These are phyloP conservation scores for Aegilops umbellulata DNA, from an alignment of 176 grass and related monocot genomes.

Conservation along the genomic window DNA sequence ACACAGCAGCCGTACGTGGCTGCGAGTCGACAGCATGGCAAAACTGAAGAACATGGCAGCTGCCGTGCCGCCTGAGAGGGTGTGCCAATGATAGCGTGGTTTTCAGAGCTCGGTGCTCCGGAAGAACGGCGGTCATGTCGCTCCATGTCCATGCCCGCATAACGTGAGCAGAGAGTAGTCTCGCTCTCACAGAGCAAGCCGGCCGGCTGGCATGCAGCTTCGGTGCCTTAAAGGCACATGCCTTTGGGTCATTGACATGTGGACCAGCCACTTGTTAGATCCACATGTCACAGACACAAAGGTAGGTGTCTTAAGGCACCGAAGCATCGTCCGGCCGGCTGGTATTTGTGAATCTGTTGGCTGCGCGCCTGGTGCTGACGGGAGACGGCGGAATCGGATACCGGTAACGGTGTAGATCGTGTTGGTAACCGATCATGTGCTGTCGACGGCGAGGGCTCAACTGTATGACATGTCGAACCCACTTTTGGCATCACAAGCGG, in stretches of 20 bases:
- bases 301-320: no score
- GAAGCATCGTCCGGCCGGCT: no score
- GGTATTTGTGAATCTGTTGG: constrained; percentile 21
- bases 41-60: not conserved
- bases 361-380: not conserved
- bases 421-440: not conserved
- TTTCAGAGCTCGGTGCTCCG: not conserved
- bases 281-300: no score
- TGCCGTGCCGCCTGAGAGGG: not conserved
- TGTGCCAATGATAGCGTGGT: not conserved
- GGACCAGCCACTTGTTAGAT: no score
- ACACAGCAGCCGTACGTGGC: not conserved
- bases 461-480: not conserved
- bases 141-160: not conserved
- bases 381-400: not conserved
- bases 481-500: constrained; percentile 8
- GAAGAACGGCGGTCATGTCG: constrained; percentile 5
- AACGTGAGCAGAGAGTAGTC: not conserved
- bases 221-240: no score
- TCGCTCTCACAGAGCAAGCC: no score
- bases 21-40: not conserved
- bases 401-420: not conserved
- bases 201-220: no score
- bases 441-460: constrained; percentile 26
- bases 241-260: no score